phyloP scores from a whole-genome alignment of 352 stramenopile species.

The Phytophthora nicotianae region DNA sequence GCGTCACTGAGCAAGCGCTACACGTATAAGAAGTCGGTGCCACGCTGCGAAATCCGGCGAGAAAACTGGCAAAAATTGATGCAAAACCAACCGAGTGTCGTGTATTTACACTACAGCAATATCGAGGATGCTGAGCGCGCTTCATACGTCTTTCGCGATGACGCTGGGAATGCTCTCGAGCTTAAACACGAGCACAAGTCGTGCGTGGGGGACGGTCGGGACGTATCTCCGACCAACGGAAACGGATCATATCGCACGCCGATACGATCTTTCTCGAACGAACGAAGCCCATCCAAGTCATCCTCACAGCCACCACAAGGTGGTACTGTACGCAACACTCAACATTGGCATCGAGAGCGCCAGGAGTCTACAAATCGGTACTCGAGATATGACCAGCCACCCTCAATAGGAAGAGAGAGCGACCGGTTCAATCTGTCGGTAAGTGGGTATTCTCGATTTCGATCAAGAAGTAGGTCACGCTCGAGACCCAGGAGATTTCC shows the following conservation, averaged over 20 bases:
- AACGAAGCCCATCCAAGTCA: conserved; percentile 23
- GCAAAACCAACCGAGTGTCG: conserved; percentile 25
- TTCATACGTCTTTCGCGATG: conserved; percentile 42
- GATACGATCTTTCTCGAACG: conserved; percentile 37
- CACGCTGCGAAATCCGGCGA: conserved; percentile 49
- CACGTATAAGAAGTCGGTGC: conserved; percentile 51
- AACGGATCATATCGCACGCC: conserved; percentile 1
- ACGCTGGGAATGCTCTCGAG: conserved; percentile 42
- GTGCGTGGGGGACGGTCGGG: conserved; percentile 29
- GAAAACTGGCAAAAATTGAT: conserved; percentile 58
- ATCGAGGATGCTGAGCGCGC: conserved; percentile 46
- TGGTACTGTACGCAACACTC: conserved; percentile 11
- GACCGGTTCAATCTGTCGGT: not conserved
- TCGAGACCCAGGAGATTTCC: conserved; percentile 9
- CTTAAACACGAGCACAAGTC: conserved; percentile 37
- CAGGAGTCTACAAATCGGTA: conserved; percentile 5
- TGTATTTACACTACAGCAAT: conserved; percentile 58
- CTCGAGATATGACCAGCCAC: conserved; percentile 12
- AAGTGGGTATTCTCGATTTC: conserved; percentile 5
- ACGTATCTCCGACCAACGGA: conserved; percentile 15
- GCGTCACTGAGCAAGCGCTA: conserved; percentile 46
- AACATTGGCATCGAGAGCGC: conserved; percentile 9
- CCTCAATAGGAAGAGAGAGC: conserved; percentile 1
- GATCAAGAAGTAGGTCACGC: conserved; percentile 16
- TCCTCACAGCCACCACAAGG: conserved; percentile 10